Base-by-base conservation (phyloP, 257 asterid species). In the Solanum corneliomulleri region DNA sequence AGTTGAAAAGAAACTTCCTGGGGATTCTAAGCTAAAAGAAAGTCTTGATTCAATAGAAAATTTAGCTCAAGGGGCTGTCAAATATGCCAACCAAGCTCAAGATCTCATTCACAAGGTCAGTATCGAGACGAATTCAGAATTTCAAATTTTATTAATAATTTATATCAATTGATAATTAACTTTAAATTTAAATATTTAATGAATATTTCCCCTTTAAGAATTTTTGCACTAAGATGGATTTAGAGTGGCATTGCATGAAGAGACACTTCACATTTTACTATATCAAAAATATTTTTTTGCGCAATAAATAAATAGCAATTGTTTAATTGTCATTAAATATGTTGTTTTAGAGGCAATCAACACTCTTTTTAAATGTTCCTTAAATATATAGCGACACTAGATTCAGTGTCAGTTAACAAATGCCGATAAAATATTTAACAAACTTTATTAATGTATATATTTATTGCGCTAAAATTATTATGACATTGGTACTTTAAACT, bases 1-100 rank as follows among this genome's bases (percentile, higher is more conserved):
- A 69, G 88, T 93, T 77, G 94, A 92, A 87, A 81, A 74, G 86
- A 93, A 92, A 88, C 95, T 93, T 85, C 95, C 95, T 52, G 89
- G 90, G 7, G 91, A 93, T 20, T 91, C 94, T 7, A 90, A 93
- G 91, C 37, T 93, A 3, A 92, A 76, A 85, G 84, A 90, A 80
- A 71, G 91, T 4, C 88, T 93, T 5, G 91, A 90, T 31, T 89
- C 92, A 7, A 83, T 93, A 5, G 95, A 92, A 20, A 41, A 85
- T 74, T 86, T 93, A n/a, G 91, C 94, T 68, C 77, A 93, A 82
- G n/a, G 44, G 52, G 95, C 93, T 16, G 90, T 86, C 23, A 44
- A 83, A 21, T 92, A 93, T 88, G 92, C 93, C n/a, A 85, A 89
- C 47, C 86, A 88, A 82, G 92, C 93, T 47, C 93, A 93, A 84